Percentiles rank a stretch among this genome's conserved stretches.
These are phyloP conservation scores for Taphrina flavorubra DNA, from an alignment of 1,139 yeast genomes.

Conservation along the genomic window DNA sequence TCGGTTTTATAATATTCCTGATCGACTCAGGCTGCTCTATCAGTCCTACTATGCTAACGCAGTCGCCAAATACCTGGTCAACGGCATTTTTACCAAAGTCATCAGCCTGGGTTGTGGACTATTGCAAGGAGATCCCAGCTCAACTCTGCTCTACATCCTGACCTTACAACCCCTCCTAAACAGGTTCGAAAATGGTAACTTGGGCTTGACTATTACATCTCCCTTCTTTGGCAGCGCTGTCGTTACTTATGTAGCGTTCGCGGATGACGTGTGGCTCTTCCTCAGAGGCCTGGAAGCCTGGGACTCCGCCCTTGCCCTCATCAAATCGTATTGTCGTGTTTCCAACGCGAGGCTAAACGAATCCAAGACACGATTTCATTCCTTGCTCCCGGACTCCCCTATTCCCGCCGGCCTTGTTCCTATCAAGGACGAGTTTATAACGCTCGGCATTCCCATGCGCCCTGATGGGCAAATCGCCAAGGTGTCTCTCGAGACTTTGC, in stretches of 20 bases:
- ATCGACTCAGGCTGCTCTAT: not conserved
- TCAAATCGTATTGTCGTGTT: not conserved
- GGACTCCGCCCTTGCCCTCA: not conserved
- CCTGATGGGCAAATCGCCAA: not conserved
- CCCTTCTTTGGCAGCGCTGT: no score
- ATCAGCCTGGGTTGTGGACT: conserved; percentile 11
- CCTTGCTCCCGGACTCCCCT: no score
- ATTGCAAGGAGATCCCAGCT: conserved; percentile 1
- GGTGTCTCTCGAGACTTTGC: not conserved
- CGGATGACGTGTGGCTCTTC: not conserved
- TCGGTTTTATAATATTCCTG: no score
- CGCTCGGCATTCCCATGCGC: conserved; percentile 11
- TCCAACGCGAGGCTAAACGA: not conserved
- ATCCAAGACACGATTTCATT: not conserved
- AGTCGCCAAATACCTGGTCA: not conserved
- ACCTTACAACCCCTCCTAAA: not conserved
- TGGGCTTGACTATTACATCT: not conserved
- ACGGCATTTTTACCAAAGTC: conserved; percentile 2
- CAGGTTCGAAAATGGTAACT: not conserved
- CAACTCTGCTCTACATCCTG: not conserved
- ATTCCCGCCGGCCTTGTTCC: not conserved
- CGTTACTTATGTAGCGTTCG: conserved; percentile 4
- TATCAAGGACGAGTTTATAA: not conserved
- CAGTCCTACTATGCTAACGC: not conserved
- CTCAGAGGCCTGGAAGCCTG: not conserved